Percentiles rank a stretch among this genome's conserved stretches.
Conservation (phyloP, 345 rosid genomes). For the Rubroshorea leprosula region DNA sequence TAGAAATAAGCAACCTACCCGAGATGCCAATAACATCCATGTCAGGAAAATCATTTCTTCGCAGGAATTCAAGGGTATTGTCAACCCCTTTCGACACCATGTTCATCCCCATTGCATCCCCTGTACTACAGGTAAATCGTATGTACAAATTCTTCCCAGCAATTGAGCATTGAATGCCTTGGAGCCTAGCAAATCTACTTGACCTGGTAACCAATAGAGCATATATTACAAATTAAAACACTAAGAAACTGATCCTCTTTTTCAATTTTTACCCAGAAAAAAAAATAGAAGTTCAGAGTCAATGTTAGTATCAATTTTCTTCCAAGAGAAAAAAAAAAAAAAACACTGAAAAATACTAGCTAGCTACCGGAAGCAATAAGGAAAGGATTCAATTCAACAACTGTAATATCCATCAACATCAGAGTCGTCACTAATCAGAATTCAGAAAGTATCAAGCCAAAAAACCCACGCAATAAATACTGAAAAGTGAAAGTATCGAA, state of each 20-base stretch:
- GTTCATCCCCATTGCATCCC: conserved; percentile 42
- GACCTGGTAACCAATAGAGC: conserved; percentile 20
- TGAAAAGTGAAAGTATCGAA: background rate
- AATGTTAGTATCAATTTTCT: background rate
- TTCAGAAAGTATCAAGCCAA: too few relatives aligned
- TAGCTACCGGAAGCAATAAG: background rate
- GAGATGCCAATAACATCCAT: conserved; percentile 20
- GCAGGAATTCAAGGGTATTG: conserved; percentile 13
- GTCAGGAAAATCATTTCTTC: conserved; percentile 11
- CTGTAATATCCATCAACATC: background rate
- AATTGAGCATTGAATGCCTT: conserved; percentile 27
- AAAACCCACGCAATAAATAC: too few relatives aligned
- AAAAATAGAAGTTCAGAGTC: background rate
- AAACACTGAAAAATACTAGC: background rate
- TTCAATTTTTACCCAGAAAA: background rate
- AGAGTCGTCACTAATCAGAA: background rate
- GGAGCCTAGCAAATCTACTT: conserved; percentile 39
- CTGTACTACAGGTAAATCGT: conserved; percentile 36
- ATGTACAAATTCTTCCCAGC: conserved; percentile 35
- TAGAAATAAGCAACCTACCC: conserved; percentile 4
- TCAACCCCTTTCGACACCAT: conserved; percentile 22
- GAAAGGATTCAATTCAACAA: background rate
- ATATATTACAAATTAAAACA: background rate
- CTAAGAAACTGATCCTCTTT: background rate
- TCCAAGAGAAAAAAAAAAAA: background rate